A percentile compares a stretch with the other conserved stretches of the same genome.
Evolutionary conservation across 1,284 basidiomycete species (phyloP).

Genomic region (Papiliotrema laurentii): DNA sequence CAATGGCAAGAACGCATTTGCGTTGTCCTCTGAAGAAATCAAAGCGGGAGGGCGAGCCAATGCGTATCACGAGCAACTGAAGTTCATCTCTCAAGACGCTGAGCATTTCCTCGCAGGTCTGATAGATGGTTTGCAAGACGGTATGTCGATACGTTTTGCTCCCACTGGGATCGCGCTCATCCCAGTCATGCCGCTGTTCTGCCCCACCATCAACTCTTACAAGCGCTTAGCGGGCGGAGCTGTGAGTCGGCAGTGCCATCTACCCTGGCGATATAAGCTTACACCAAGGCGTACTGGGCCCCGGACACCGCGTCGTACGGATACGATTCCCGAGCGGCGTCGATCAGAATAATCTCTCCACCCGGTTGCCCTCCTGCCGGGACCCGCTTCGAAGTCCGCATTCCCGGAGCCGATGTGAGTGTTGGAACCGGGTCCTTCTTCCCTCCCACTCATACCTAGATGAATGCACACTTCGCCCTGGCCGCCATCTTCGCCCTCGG

Average conservation of each 20-base stretch:
- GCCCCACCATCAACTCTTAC: conserved; percentile 95
- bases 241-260: neutral
- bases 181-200: conserved; percentile 55
- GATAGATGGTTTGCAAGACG: conserved; percentile 79
- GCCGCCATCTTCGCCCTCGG: conserved; percentile 83
- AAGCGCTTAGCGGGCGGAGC: conserved; percentile 92
- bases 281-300: conserved; percentile 77
- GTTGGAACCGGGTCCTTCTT: neutral
- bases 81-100: conserved; percentile 73
- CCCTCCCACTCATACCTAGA: conserved; percentile 23
- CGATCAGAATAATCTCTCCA: conserved; percentile 83
- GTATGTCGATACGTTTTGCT: conserved; percentile 49
- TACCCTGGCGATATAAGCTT: neutral
- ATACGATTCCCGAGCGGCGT: conserved; percentile 88
- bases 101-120: conserved; percentile 92
- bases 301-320: conserved; percentile 84
- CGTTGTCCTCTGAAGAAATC: conserved; percentile 54
- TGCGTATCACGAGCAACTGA: conserved; percentile 74
- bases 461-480: conserved; percentile 81
- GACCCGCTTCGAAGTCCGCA: conserved; percentile 84
- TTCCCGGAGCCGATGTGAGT: conserved; percentile 90
- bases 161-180: neutral
- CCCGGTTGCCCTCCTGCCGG: conserved; percentile 73
- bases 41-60: conserved; percentile 60
- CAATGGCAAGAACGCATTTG: conserved; percentile 73